phyloP scores from a whole-genome alignment of 179 eudicot genomes.

The Pouteria campechiana region DNA sequence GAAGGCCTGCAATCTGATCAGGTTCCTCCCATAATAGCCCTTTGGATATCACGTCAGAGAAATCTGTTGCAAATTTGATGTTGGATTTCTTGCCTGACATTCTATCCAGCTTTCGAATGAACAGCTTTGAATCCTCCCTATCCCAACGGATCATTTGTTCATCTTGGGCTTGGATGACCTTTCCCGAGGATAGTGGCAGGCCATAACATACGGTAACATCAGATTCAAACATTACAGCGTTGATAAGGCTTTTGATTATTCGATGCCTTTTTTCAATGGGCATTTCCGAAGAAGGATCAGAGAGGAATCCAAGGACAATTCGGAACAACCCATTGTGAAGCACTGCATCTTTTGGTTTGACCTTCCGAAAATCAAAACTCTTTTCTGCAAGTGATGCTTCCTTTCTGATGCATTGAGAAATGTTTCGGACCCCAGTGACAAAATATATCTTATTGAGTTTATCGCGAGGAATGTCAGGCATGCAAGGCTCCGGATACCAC shows the following conservation, averaged over 20 bases:
- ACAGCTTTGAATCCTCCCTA: constrained; percentile 21
- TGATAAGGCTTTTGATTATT: constrained; percentile 21
- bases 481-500: constrained; percentile 43
- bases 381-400: constrained; percentile 5
- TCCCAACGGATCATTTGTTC: constrained; percentile 54
- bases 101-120: constrained; percentile 29
- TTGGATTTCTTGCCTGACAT: constrained; percentile 14
- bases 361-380: constrained; percentile 9
- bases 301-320: constrained; percentile 52
- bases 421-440: constrained; percentile 35
- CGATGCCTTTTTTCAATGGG: constrained; percentile 31
- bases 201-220: constrained; percentile 16
- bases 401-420: constrained; percentile 32
- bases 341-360: constrained; percentile 14
- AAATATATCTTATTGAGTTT: constrained; percentile 34
- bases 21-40: constrained; percentile 59
- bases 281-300: constrained; percentile 22
- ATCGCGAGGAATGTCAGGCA: constrained; percentile 17
- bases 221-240: constrained; percentile 26
- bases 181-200: constrained; percentile 31
- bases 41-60: constrained; percentile 39
- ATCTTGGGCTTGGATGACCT: constrained; percentile 16
- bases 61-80: constrained; percentile 42
- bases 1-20: constrained; percentile 21
- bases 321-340: constrained; percentile 33